Evolutionary conservation across 2,329 filamentous ascomycete species (phyloP).

Genomic region (Clarireedia hainanense): DNA sequence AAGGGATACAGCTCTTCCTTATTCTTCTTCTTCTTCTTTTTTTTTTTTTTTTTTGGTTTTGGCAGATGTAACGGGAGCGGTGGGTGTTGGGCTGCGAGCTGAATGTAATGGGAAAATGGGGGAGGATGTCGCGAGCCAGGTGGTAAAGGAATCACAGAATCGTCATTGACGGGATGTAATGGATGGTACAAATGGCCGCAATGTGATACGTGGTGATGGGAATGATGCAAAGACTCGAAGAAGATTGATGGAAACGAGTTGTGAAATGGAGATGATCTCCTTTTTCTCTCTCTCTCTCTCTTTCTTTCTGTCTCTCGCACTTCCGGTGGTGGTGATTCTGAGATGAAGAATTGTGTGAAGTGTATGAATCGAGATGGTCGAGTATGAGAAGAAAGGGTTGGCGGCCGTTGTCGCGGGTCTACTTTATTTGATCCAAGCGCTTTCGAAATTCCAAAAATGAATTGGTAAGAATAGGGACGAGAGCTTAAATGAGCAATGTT

Average conservation of each 20-base stretch:
- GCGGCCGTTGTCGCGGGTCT: not conserved
- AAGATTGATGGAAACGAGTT: not conserved
- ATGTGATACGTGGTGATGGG: conserved; percentile 8
- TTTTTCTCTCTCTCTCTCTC: no score
- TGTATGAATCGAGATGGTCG: not conserved
- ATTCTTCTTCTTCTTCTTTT: no score
- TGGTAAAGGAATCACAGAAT: conserved; percentile 10
- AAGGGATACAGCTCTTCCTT: not conserved
- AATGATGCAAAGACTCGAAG: not conserved
- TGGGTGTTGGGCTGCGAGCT: not conserved
- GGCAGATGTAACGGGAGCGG: not conserved
- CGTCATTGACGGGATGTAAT: conserved; percentile 10
- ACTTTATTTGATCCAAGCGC: not conserved
- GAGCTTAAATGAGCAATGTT: not conserved
- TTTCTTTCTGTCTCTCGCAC: not conserved
- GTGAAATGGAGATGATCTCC: no score
- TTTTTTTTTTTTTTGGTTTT: not conserved
- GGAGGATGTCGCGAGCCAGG: not conserved
- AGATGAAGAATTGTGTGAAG: not conserved
- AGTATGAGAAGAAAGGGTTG: not conserved
- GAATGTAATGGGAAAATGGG: not conserved
- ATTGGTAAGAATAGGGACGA: not conserved
- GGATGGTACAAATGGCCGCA: conserved; percentile 16
- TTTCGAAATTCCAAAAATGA: not conserved
- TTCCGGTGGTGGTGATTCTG: not conserved